phyloP scores from a whole-genome alignment of 352 stramenopile genomes.

The Salisapilia sapeloensis region DNA sequence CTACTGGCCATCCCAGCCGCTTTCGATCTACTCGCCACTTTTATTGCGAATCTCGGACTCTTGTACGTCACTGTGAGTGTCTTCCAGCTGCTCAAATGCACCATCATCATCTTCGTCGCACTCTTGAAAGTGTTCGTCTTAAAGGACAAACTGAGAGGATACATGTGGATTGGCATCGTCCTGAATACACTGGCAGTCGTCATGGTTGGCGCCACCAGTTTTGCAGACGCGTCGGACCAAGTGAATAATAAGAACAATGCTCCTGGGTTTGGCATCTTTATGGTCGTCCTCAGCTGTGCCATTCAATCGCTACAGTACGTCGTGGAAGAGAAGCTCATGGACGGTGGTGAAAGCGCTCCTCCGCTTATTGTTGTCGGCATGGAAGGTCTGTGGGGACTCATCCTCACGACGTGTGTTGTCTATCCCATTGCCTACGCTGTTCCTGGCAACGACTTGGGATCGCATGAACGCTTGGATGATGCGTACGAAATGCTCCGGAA shows the following conservation, averaged over 20 bases:
- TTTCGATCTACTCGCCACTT: slow-evolving; percentile 89
- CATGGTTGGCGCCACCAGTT: slow-evolving; percentile 87
- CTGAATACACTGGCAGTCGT: slow-evolving; percentile 89
- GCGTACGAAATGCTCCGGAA: slow-evolving; percentile 54
- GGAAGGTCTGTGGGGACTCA: slow-evolving; percentile 92
- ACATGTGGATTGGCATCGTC: slow-evolving; percentile 95
- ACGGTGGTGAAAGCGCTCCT: slow-evolving; percentile 83
- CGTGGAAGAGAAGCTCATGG: slow-evolving; percentile 97
- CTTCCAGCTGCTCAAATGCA: slow-evolving; percentile 82
- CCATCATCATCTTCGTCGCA: slow-evolving; percentile 94
- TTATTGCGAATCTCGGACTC: slow-evolving; percentile 89
- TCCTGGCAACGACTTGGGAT: slow-evolving; percentile 87
- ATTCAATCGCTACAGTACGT: slow-evolving; percentile 94
- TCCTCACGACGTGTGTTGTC: slow-evolving; percentile 86
- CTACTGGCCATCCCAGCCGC: slow-evolving; percentile 84
- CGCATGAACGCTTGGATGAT: slow-evolving; percentile 85
- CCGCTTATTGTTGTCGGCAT: slow-evolving; percentile 90
- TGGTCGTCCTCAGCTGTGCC: slow-evolving; percentile 90
- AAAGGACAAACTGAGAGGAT: slow-evolving; percentile 76
- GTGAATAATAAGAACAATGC: slow-evolving; percentile 38
- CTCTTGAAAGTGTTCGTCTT: slow-evolving; percentile 92
- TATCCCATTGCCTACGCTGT: slow-evolving; percentile 88
- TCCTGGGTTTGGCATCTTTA: slow-evolving; percentile 81
- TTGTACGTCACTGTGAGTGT: slow-evolving; percentile 83
- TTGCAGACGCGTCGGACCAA: slow-evolving; percentile 61